Evolutionary conservation across 1,284 basidiomycete genomes (phyloP), one percentile per base, ranked within the genome.

Genomic region (Microbotryum intermedium): DNA sequence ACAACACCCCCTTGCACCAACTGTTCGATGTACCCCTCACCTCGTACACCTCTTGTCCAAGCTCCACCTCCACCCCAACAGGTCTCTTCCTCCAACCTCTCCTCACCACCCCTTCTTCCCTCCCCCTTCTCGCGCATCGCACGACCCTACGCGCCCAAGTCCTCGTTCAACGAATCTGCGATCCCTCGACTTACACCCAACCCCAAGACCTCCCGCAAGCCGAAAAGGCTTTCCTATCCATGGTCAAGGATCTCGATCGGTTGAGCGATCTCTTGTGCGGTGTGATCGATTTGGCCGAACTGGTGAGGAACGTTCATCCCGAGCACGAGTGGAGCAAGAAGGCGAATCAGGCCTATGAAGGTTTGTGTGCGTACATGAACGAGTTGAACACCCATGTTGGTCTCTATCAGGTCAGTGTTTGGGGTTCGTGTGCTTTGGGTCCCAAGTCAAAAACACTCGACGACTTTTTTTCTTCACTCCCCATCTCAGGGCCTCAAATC

Each of bases 301-400:
- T 97, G 50, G 81, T 98, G 20, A 82, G 93, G 62, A 94, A 95
- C 72, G 86, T 90, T 0, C 92, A 97, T 77, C 93, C 94, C 0
- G 88, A 94, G 69, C 76, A 78, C 21, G 72, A 76, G 52, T 97
- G 94, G 93, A 81, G 89, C 11, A 80, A 82, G 26, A 86, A 85
- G 57, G 89, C 90, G 39, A 90, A 97, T 71, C 79, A 81, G 60
- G 87, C 89, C 47, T 97, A 97, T 75, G 91, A 93, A 75, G 84
- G 83, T 61, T 79, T 97, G 59, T 97, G 91, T 78, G 87, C 91
- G 75, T 94, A 88, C 76, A 97, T 98, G 93, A 97, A 97, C 76
- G 85, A 89, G 45, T 80, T 98, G 61, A 98, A 98, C 75, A 97
- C 93, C 20, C 82, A 97, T 78, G 85, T 87, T n/a, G 90, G 87